Conservation (phyloP, 2,329 filamentous ascomycete species). For the Monosporascus sp. region DNA sequence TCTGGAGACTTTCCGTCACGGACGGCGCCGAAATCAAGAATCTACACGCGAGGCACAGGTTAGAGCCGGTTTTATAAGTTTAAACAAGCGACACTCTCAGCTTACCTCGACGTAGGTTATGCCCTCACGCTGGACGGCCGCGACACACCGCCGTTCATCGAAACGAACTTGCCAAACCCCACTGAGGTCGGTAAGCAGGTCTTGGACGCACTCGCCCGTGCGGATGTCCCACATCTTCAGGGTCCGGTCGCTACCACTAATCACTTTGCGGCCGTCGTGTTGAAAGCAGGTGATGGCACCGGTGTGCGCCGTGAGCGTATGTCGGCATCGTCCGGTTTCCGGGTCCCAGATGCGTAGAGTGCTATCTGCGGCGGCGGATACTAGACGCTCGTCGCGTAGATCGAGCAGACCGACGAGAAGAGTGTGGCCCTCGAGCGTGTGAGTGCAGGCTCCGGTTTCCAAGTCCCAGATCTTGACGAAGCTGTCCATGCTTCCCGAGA, state of each 20-base stretch:
- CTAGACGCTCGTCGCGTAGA: constrained; percentile 80
- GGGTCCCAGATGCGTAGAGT: constrained; percentile 97
- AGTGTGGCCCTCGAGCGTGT: constrained; percentile 88
- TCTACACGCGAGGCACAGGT: constrained; percentile 49
- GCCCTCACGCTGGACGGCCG: constrained; percentile 87
- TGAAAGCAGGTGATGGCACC: constrained; percentile 98
- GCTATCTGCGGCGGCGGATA: constrained; percentile 92
- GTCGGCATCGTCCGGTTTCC: constrained; percentile 84
- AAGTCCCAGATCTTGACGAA: constrained; percentile 97
- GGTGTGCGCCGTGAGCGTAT: constrained; percentile 85
- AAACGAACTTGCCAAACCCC: constrained; percentile 99
- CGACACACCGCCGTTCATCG: constrained; percentile 89
- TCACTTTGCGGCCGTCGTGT: constrained; percentile 93
- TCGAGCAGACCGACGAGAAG: constrained; percentile 90
- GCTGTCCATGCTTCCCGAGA: constrained; percentile 98
- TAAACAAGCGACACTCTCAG: constrained; percentile 6
- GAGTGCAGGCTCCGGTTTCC: constrained; percentile 74
- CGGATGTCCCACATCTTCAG: constrained; percentile 98
- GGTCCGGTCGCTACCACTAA: constrained; percentile 90
- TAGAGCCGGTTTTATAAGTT: constrained; percentile 18
- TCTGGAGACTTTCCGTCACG: constrained; percentile 78
- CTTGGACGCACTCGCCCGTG: constrained; percentile 86
- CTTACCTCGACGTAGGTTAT: constrained; percentile 93
- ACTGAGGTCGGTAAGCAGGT: constrained; percentile 85
- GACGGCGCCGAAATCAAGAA: constrained; percentile 92